Base-by-base conservation (phyloP, 495 filamentous ascomycete species). In the Chlorociboria aeruginascens region DNA sequence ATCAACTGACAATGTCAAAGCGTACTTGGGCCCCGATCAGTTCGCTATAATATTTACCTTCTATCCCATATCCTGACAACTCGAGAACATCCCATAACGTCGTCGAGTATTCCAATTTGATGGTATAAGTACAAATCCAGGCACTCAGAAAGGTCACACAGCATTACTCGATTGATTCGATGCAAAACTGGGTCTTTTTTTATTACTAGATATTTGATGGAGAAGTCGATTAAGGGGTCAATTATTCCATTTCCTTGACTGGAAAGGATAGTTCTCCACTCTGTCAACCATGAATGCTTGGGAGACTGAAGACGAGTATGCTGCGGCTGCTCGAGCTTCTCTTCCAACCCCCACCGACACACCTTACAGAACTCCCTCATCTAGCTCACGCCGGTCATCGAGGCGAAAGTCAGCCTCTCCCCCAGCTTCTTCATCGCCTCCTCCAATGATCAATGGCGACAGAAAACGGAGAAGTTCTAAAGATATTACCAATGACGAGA, bases 291-390 rank as follows among this genome's bases (percentile, higher is more conserved):
- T 48, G 20, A 60, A 62, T 43, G 63, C 63, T 28, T 72, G 73
- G 72, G 70, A 75, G 56, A 76, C 70, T n/a, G 73, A 75, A 45
- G 68, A 76, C 48, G 74, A 77, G 63, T 63, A 70, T 58, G 66
- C 54, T 50, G 64, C 68, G 54, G 63, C 71, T 40, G 67, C 63
- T 49, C 61, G 63, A 32, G 60, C 71, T 17, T 66, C 72, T 16
- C 65, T 89, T 31, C 81, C 86, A 30, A 77, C 80, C 39, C 83
- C 84, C 14, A 69, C 74, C 16, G 77, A 79, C 35, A 82, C 79
- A 12, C 79, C 82, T 7, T 82, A 78, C 52, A 69, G 79, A 53
- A 74, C 74, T 10, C 77, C 78, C 11, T 75, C 80, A 30, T 66
- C 71, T 54, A 52, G 66, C 38, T 77, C 77, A 40, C 69, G 63